Percentiles rank a stretch among this genome's conserved stretches.
These are phyloP conservation scores for Gyromitra esculenta DNA, from an alignment of 2,329 filamentous ascomycete genomes.

Conservation along the genomic window DNA sequence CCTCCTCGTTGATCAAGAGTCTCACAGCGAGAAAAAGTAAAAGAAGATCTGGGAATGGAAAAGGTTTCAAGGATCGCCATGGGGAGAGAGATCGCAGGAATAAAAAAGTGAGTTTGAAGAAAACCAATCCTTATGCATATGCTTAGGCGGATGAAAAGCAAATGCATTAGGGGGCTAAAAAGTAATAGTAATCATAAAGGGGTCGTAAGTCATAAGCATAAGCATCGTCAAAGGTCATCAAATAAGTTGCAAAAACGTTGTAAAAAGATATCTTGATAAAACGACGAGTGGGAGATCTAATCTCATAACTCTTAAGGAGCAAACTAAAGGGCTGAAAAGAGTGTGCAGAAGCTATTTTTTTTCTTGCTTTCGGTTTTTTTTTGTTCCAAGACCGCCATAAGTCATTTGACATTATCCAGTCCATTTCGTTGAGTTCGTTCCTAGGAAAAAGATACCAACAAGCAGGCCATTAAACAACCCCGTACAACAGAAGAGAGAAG, in stretches of 20 bases:
- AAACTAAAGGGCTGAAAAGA: slow-evolving; percentile 5
- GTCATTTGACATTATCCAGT: slow-evolving; percentile 9
- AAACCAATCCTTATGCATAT: neutral
- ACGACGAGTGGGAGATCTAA: slow-evolving; percentile 12
- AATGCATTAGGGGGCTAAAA: neutral
- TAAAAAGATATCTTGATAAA: slow-evolving; percentile 10
- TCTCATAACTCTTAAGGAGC: slow-evolving; percentile 15
- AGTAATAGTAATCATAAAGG: slow-evolving; percentile 4
- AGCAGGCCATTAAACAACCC: slow-evolving; percentile 33
- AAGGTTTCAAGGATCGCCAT: neutral
- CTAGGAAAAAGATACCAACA: slow-evolving; percentile 9
- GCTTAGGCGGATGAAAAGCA: slow-evolving; percentile 2
- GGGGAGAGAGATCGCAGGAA: neutral
- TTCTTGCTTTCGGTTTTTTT: slow-evolving; percentile 26
- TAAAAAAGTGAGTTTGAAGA: neutral
- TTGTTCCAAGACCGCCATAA: slow-evolving; percentile 16
- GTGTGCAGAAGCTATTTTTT: slow-evolving; percentile 22
- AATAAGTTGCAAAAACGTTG: slow-evolving; percentile 9
- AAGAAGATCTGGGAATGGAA: slow-evolving; percentile 1
- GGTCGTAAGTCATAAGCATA: slow-evolving; percentile 10
- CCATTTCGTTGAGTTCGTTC: neutral
- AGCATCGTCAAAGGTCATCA: slow-evolving; percentile 12
- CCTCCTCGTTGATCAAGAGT: neutral
- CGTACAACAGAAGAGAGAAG: slow-evolving; percentile 21
- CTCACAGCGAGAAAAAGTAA: slow-evolving; percentile 7